Base-by-base conservation (phyloP, 2,329 filamentous ascomycete genomes). In the Hortaea sp. region DNA sequence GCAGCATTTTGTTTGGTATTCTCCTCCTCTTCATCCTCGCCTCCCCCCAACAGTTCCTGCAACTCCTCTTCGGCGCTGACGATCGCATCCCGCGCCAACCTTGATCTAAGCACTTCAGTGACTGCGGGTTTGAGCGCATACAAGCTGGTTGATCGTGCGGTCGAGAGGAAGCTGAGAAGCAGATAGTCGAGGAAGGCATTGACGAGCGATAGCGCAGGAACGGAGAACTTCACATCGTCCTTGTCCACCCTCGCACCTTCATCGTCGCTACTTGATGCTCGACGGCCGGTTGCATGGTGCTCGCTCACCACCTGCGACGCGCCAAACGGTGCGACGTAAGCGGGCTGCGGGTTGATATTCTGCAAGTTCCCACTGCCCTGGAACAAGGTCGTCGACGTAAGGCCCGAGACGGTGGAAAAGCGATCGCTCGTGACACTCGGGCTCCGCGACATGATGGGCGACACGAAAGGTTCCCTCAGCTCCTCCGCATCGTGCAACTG, bases 171-270 rank as follows among this genome's bases (percentile, higher is more conserved):
- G 60, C 87, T 90, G 71, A 89, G 95, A 5, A 98, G 76, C 4
- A 97, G 74, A 62, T 95, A 87, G 64, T 98, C 92, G 51, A 98
- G 78, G 62, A 98, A 98, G 58, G 78, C 81, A 68, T 98, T 98
- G 61, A 95, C 78, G 7, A 94, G 76, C 38, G 76, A 74, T 34
- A 97, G 71, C 0, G 92, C 86, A 29, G 77, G 75, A 2, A 76
- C 72, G 1, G 88, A 83, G 47, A 95, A 85, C 42, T 84, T 64
- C 12, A 85, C 85, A 12, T 82, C 79, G 55, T 85, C 82, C 41
- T 55, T 47, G 47, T 76, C 75, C 4, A 78, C 75, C 53, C 82
- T 77, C 46, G 82, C 74, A 43, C 30, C n/a, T 54, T 84, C 76
- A 51, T 84, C 77, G 59, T 85, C 79, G 58, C 57, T 54, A 44